Conservation (phyloP, 129 eudicot genomes). For the Silybum marianum region DNA sequence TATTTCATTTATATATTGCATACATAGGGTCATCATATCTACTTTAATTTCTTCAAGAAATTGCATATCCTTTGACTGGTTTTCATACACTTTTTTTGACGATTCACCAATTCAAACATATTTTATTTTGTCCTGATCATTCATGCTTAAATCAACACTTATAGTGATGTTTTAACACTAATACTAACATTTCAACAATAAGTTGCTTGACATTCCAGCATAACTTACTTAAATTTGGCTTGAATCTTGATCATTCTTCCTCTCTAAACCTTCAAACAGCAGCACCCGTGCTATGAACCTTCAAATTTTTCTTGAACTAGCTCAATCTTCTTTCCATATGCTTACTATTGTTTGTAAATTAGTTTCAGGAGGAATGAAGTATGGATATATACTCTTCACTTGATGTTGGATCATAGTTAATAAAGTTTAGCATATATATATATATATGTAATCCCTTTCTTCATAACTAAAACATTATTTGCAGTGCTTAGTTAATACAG, state of each 20-base stretch:
- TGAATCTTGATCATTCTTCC: neutral
- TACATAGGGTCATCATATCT: neutral
- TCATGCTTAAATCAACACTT: neutral
- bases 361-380: no score
- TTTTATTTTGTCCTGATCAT: no score
- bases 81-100: neutral
- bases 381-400: no score
- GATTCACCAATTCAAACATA: neutral
- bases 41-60: neutral
- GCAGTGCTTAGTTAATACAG: neutral
- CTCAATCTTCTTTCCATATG: no score
- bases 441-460: no score
- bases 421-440: neutral
- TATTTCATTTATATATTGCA: neutral
- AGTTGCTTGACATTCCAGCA: neutral
- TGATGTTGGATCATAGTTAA: no score
- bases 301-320: no score
- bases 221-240: neutral
- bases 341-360: no score
- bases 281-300: no score
- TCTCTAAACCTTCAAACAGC: no score
- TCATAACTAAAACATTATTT: no score
- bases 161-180: no score
- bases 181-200: neutral
- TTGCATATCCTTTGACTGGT: neutral